A percentile compares a stretch with the other conserved stretches of the same genome.
phyloP scores from a whole-genome alignment of 176 grass and related monocot species.

The Saccharum spontaneum region DNA sequence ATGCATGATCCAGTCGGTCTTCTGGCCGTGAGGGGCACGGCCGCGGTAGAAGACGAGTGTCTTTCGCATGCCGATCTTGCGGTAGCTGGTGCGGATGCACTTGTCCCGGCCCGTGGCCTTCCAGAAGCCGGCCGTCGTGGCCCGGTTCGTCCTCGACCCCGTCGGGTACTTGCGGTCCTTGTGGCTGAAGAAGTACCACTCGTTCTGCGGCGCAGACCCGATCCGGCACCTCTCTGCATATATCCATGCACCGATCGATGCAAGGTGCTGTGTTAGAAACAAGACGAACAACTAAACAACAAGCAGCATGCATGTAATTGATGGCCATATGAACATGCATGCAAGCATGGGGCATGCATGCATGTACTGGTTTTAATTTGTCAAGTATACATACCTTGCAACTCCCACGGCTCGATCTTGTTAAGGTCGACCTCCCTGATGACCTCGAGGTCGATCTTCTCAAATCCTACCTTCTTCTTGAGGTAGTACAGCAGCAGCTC shows the following conservation, averaged over 20 bases:
- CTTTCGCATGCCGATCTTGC: conserved; percentile 98
- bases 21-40: conserved; percentile 91
- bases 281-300: not conserved
- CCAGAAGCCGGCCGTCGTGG: conserved; percentile 90
- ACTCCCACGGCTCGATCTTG: conserved; percentile 98
- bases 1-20: conserved; percentile 98
- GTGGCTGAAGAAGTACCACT: conserved; percentile 99
- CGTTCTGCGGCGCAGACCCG: conserved; percentile 84
- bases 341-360: not conserved
- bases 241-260: not conserved
- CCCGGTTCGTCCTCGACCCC: conserved; percentile 89
- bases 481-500: conserved; percentile 97
- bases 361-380: no score
- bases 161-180: conserved; percentile 99
- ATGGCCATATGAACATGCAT: not conserved
- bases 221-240: conserved; percentile 82
- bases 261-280: no score
- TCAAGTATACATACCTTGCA: conserved; percentile 58
- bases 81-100: conserved; percentile 97
- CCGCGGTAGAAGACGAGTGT: conserved; percentile 99
- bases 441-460: conserved; percentile 97
- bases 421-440: conserved; percentile 96
- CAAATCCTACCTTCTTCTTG: conserved; percentile 89
- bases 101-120: conserved; percentile 97
- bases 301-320: no score